Base-by-base conservation (phyloP, 164 flowering plant species). In the Berberis thunbergii region DNA sequence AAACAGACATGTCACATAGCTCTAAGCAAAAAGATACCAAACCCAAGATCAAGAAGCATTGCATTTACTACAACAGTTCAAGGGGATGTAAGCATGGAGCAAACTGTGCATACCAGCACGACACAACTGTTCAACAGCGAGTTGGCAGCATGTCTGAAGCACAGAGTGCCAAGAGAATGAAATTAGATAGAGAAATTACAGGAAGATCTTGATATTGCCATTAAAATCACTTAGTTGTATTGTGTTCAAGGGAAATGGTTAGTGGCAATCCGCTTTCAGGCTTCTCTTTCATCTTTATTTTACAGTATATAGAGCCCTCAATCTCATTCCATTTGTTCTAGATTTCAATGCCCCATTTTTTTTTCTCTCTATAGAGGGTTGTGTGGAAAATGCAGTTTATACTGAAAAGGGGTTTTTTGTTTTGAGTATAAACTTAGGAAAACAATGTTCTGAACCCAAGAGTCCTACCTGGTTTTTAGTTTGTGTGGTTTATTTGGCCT, bases 1-100 rank as follows among this genome's bases (percentile, higher is more conserved):
- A 66, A 64, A 72, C 69, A 42, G 85, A 79, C 43, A 2, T 59
- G 10, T 44, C 62, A 58, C 75, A 69, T 55, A 75, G 66, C 59
- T 70, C 64, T 8, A 81, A 67, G 63, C 66, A 76, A 52, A 82
- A 85, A 65, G 90, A 89, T 43, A 40, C 59, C 40, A 87, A 74
- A 74, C 78, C 77, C 8, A 93, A 79, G 75, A 82, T 78, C 55
- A 78, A 74, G 82, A 90, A 81, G 73, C 92, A 94, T 40, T 94
- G 98, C 75, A 67, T 84, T 4, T 94, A 79, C 68, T 91, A 81
- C 62, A 88, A 94, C 64, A 86, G 84, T 60, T 63, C 95, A 4
- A 82, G 80, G 64, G 98, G 98, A n/a, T 94, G 98, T 71, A 69
- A 90, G 61, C 62, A 88, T 72, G 98, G 98, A 41, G 81, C 84